Conservation (phyloP, 768 basidiomycete genomes). For the Cystofilobasidium macerans region DNA sequence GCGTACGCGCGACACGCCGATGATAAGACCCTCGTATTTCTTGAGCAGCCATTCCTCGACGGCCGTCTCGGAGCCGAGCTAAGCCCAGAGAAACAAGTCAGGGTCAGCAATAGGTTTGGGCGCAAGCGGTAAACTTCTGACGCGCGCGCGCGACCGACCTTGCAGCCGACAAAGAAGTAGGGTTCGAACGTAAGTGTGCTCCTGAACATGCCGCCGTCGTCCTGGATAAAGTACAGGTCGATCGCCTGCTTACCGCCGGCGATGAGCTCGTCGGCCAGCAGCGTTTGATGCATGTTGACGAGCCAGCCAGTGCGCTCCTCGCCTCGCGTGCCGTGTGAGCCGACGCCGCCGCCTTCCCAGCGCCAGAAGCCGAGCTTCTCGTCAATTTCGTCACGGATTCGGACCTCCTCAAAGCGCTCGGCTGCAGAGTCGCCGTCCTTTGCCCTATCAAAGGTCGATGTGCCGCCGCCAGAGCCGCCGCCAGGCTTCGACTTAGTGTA, state of each 20-base stretch:
- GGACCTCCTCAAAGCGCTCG: constrained; percentile 72
- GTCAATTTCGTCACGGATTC: constrained; percentile 73
- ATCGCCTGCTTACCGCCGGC: constrained; percentile 78
- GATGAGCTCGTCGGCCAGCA: constrained; percentile 74
- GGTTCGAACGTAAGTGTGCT: constrained; percentile 85
- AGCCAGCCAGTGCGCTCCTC: constrained; percentile 74
- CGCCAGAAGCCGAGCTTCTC: constrained; percentile 80
- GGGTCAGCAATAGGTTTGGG: too few species aligned
- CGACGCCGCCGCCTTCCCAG: constrained; percentile 59
- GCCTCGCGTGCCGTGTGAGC: constrained; percentile 38
- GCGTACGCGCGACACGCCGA: constrained; percentile 61
- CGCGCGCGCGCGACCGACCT: constrained; percentile 50
- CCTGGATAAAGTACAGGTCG: constrained; percentile 94
- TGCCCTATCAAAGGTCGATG: constrained; percentile 52
- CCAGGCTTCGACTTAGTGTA: constrained; percentile 28
- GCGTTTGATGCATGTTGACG: constrained; percentile 97
- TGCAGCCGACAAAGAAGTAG: constrained; percentile 85
- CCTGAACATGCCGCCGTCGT: constrained; percentile 94
- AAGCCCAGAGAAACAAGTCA: too few species aligned
- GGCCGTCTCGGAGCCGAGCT: constrained; percentile 68
- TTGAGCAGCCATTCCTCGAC: constrained; percentile 95
- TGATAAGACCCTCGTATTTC: constrained; percentile 77
- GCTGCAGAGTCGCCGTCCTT: constrained; percentile 81
- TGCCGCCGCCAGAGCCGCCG: constrained; percentile 29
- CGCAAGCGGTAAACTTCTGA: too few species aligned